Conservation (phyloP, 2,329 filamentous ascomycete genomes). For the Fusarium buxicola region DNA sequence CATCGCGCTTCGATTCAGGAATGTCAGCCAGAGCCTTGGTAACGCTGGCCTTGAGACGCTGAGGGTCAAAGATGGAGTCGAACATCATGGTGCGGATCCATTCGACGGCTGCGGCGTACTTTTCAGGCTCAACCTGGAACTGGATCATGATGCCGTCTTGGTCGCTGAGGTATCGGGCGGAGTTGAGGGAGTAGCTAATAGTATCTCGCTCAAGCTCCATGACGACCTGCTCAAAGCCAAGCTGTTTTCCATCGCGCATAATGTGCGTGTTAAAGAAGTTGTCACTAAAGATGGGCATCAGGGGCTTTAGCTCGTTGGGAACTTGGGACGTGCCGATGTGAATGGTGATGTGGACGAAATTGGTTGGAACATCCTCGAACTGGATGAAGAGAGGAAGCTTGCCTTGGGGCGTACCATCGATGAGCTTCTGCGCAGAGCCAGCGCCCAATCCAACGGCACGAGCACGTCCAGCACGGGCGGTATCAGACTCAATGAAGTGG, state of each 20-base stretch:
- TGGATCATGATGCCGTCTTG: constrained; percentile 83
- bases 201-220: constrained; percentile 92
- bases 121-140: constrained; percentile 88
- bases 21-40: constrained; percentile 91
- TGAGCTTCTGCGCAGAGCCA: constrained; percentile 78
- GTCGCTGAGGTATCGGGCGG: constrained; percentile 76
- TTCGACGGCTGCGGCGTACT: constrained; percentile 83
- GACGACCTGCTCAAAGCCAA: constrained; percentile 93
- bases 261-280: constrained; percentile 97
- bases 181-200: constrained; percentile 81
- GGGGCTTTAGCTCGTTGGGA: constrained; percentile 83
- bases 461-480: constrained; percentile 84
- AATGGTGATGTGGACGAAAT: constrained; percentile 88
- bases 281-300: constrained; percentile 85
- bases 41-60: constrained; percentile 71
- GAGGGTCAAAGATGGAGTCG: constrained; percentile 85
- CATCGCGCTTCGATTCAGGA: constrained; percentile 90
- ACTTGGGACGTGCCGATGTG: constrained; percentile 82
- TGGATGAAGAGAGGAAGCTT: constrained; percentile 90
- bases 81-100: constrained; percentile 92
- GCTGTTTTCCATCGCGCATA: constrained; percentile 75
- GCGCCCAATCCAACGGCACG: constrained; percentile 73
- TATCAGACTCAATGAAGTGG: constrained; percentile 90
- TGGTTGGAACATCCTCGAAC: constrained; percentile 93
- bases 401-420: constrained; percentile 74